Conservation (phyloP, 2,329 filamentous ascomycete genomes). For the Calonectria ilicicola region DNA sequence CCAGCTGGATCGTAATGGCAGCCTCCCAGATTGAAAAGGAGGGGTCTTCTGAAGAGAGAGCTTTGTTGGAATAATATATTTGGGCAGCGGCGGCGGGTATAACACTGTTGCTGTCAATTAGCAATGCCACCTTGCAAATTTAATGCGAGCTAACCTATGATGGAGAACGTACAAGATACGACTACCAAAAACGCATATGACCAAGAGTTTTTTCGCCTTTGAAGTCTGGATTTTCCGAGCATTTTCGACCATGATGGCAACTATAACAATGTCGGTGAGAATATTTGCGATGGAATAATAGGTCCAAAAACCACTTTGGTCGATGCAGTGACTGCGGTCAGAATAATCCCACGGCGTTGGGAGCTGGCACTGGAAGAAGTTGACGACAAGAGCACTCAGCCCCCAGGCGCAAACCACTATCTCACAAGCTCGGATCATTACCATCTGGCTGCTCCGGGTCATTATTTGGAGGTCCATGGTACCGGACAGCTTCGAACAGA, state of each 20-base stretch:
- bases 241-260: slow-evolving; percentile 44
- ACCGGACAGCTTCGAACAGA: slow-evolving; percentile 43
- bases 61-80: slow-evolving; percentile 40
- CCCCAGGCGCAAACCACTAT: slow-evolving; percentile 40
- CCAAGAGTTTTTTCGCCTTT: slow-evolving; percentile 41
- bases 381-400: slow-evolving; percentile 37
- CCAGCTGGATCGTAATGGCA: slow-evolving; percentile 38
- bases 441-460: slow-evolving; percentile 36
- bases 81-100: slow-evolving; percentile 43
- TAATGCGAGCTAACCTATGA: neutral
- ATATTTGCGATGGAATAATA: slow-evolving; percentile 46
- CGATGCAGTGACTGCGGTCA: slow-evolving; percentile 35
- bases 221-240: slow-evolving; percentile 45
- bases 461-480: slow-evolving; percentile 42
- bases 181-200: slow-evolving; percentile 46
- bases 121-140: neutral
- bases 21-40: slow-evolving; percentile 42
- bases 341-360: slow-evolving; percentile 44
- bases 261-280: slow-evolving; percentile 42
- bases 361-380: slow-evolving; percentile 42
- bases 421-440: slow-evolving; percentile 32
- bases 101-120: slow-evolving; percentile 32
- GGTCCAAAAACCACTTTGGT: slow-evolving; percentile 38
- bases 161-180: slow-evolving; percentile 43
- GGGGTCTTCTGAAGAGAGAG: slow-evolving; percentile 36